Conservation (phyloP, 495 filamentous ascomycete genomes). For the Penicillium psychrofluorescens region DNA sequence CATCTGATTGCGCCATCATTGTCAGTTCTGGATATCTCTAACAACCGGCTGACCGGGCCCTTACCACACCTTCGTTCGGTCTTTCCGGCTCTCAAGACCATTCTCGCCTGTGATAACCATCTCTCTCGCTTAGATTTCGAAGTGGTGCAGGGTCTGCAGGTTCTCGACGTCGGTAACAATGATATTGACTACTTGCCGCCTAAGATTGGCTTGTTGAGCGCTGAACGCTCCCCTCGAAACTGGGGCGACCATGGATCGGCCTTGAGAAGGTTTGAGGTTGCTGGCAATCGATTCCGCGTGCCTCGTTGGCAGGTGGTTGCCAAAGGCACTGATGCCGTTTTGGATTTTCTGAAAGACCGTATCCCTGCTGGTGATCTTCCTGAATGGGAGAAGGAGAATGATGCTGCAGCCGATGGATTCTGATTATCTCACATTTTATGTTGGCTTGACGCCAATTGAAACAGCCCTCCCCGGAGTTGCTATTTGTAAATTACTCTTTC, state of each 20-base stretch:
- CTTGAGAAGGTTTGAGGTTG: constrained; percentile 54
- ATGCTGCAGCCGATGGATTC: constrained; percentile 7
- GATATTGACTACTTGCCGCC: constrained; percentile 72
- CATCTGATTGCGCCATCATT: constrained; percentile 64
- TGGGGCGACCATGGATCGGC: constrained; percentile 27
- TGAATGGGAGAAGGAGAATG: constrained; percentile 28
- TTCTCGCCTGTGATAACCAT: constrained; percentile 71
- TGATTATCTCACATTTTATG: not conserved
- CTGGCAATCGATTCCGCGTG: constrained; percentile 76
- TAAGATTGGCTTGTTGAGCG: constrained; percentile 62
- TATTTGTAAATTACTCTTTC: not conserved
- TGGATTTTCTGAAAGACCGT: constrained; percentile 73
- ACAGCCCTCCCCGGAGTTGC: no score
- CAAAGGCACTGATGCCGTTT: constrained; percentile 79
- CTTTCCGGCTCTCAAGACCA: constrained; percentile 59
- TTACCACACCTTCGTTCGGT: constrained; percentile 49
- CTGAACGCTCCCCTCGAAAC: constrained; percentile 35
- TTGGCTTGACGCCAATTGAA: no score
- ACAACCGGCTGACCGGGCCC: constrained; percentile 61
- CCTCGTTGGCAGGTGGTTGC: constrained; percentile 82
- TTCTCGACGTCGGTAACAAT: constrained; percentile 76
- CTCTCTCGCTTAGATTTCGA: constrained; percentile 67
- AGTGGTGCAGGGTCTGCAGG: constrained; percentile 61
- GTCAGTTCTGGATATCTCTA: constrained; percentile 67
- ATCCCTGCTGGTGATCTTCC: constrained; percentile 58